Evolutionary conservation across 2,329 filamentous ascomycete genomes (phyloP).

Genomic region (Periconia sp.): DNA sequence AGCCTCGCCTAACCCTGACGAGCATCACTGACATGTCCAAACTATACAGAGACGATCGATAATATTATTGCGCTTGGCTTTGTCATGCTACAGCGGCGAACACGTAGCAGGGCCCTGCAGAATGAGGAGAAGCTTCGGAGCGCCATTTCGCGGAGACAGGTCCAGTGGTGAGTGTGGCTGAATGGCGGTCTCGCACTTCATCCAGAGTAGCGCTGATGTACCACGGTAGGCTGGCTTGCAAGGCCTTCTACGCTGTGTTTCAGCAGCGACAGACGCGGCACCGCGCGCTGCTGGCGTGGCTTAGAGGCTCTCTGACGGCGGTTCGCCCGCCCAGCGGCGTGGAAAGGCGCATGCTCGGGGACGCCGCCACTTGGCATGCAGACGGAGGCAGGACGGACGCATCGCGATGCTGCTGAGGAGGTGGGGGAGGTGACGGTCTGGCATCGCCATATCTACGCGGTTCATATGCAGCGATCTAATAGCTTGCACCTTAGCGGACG

Average conservation of each 20-base stretch:
- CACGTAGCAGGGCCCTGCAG: conserved; percentile 54
- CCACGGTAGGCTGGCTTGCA: conserved; percentile 66
- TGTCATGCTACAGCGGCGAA: conserved; percentile 65
- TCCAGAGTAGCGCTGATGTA: conserved; percentile 12
- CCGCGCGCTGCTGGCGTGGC: conserved; percentile 69
- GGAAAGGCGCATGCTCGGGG: conserved; percentile 39
- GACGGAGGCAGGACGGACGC: conserved; percentile 10
- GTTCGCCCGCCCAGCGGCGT: conserved; percentile 29
- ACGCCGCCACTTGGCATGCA: conserved; percentile 27
- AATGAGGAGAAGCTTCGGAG: conserved; percentile 50
- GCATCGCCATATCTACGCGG: too few species aligned
- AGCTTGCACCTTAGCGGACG: background rate
- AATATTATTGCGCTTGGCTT: conserved; percentile 70
- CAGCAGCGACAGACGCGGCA: conserved; percentile 74
- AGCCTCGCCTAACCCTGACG: conserved; percentile 18
- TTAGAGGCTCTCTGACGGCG: conserved; percentile 52
- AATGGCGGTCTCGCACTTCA: conserved; percentile 27
- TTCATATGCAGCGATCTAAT: background rate
- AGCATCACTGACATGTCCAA: conserved; percentile 16
- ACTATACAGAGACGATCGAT: conserved; percentile 65
- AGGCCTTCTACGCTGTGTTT: conserved; percentile 74
- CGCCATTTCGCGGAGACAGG: conserved; percentile 65
- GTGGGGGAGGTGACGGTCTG: too few species aligned
- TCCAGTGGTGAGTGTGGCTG: conserved; percentile 63
- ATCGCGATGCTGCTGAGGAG: conserved; percentile 6